Evolutionary conservation across 2,329 filamentous ascomycete species (phyloP).

Genomic region (Pseudogymnoascus sp.): DNA sequence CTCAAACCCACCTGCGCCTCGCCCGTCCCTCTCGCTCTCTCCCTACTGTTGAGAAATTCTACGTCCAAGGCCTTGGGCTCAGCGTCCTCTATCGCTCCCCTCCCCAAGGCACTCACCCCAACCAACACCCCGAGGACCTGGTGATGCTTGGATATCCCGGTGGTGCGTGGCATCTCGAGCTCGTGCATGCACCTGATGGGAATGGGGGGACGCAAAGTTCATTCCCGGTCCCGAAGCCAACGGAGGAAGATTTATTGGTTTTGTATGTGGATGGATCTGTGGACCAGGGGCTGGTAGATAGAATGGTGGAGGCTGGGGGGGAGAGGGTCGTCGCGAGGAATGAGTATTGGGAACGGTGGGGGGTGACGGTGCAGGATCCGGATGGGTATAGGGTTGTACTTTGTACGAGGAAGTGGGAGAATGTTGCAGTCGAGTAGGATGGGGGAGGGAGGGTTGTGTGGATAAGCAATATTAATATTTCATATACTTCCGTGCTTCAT

Average conservation of each 20-base stretch:
- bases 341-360: conserved; percentile 37
- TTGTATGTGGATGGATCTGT: conserved; percentile 33
- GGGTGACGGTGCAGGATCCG: conserved; percentile 37
- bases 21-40: conserved; percentile 35
- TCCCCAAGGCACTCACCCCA: conserved; percentile 24
- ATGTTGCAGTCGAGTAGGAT: neutral
- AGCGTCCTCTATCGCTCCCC: conserved; percentile 20
- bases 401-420: conserved; percentile 24
- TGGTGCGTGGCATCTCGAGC: conserved; percentile 37
- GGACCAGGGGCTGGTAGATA: conserved; percentile 26
- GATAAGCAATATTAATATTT: neutral
- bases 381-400: conserved; percentile 39
- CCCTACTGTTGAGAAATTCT: conserved; percentile 33
- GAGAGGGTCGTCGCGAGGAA: conserved; percentile 32
- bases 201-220: conserved; percentile 20
- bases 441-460: neutral
- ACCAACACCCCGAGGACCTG: conserved; percentile 35
- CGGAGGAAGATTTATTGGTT: conserved; percentile 36
- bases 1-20: conserved; percentile 28
- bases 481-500: too few species aligned
- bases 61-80: conserved; percentile 35
- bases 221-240: conserved; percentile 26
- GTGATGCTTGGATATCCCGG: conserved; percentile 34
- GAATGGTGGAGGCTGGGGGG: conserved; percentile 31
- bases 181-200: conserved; percentile 31